Base-by-base conservation (phyloP, 2,329 filamentous ascomycete genomes). In the Trichophyton schoenleinii region DNA sequence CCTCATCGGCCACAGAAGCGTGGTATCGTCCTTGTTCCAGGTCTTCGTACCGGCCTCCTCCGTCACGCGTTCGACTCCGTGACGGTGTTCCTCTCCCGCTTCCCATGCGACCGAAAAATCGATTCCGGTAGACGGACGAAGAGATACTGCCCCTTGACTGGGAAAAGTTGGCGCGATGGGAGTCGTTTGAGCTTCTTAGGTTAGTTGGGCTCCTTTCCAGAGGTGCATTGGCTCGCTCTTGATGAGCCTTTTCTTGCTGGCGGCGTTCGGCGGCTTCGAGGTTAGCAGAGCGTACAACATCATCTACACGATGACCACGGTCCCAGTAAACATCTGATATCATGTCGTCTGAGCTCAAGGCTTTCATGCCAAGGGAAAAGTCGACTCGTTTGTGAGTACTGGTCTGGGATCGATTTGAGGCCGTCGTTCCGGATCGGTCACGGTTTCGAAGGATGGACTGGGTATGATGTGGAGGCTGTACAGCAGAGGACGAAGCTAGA, bases 291-390 rank as follows among this genome's bases (percentile, higher is more conserved):
- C 73, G 70, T 62, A 77, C 68, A 61, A 76, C 61, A 52, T 74
- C 68, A 61, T 77, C 71, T 13, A 81, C 66, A 31, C 77, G 73
- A 59, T 71, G 70, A 65, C 64, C 63, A 62, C 76, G 78, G 67
- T 85, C 82, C 61, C 85, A 82, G 68, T 84, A 86, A 0, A 88
- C 81, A 67, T 89, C 86, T 53, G 82, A 83, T 63, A 82, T 79
- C 52, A 84, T 74, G 64, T 87, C 84, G 36, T 77, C 78, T 0
- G 81, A 77, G 2, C 79, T 79, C 46, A 86, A 76, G 52, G 81
- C 79, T 38, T 76, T 79, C 80, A 87, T 86, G 34, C 86, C 86
- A 1, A 88, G 77, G 1, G 85, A 87, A 72, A 88, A 88, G 69
- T 88, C 86, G 34, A 88, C 84, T 31, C 84, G 82, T 60, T 82